A percentile compares a stretch with the other conserved stretches of the same genome.
These are phyloP conservation scores for Picea sitchensis DNA, from an alignment of 75 land plant genomes.

Conservation along the genomic window DNA sequence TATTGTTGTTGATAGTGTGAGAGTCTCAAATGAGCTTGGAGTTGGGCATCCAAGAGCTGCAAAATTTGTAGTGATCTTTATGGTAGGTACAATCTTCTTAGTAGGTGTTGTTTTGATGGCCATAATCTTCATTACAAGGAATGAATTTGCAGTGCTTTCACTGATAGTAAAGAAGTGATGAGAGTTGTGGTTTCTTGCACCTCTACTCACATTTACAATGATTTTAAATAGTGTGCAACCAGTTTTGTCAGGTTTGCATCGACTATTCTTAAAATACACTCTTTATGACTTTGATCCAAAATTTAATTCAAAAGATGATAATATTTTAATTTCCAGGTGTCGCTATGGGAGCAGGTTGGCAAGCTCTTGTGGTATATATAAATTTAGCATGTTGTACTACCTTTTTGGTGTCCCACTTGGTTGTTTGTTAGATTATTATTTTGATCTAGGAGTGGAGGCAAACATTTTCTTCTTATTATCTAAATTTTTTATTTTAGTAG, in stretches of 20 bases:
- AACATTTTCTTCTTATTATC: background rate
- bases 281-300: no score
- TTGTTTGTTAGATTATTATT: background rate
- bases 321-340: conserved; percentile 11
- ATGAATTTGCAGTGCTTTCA: conserved; percentile 24
- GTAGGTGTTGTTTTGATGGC: conserved; percentile 19
- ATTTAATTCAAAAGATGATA: no score
- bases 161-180: conserved; percentile 14
- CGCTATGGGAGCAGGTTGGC: conserved; percentile 18
- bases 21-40: conserved; percentile 39
- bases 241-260: conserved; percentile 13
- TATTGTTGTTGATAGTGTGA: conserved; percentile 19
- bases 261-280: no score
- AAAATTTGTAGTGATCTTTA: conserved; percentile 17
- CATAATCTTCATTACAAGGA: conserved; percentile 10
- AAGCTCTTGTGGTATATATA: conserved; percentile 9
- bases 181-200: conserved; percentile 1
- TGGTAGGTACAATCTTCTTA: conserved; percentile 10
- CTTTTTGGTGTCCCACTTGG: conserved; percentile 19
- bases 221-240: conserved; percentile 23
- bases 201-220: conserved; percentile 22
- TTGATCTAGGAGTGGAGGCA: conserved; percentile 4
- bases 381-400: conserved; percentile 21
- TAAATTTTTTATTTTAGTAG: no score
- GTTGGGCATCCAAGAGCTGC: conserved; percentile 28